phyloP scores from a whole-genome alignment of 139 green algal species.

The Haematococcus lacustris region DNA sequence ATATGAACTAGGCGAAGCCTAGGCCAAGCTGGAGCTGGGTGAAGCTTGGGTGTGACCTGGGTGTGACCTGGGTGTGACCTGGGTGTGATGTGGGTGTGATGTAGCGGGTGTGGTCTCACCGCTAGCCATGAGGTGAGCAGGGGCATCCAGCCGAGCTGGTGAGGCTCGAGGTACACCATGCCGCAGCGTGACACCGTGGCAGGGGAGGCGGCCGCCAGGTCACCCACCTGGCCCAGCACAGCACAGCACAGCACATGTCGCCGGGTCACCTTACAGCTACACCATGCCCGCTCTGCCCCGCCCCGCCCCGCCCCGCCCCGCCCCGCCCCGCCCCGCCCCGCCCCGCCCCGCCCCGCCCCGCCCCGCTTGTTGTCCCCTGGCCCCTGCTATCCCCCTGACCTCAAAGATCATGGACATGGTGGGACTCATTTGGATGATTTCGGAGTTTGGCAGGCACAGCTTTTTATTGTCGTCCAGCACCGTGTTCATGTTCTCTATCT shows the following conservation, averaged over 20 bases:
- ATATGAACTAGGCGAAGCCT: no score
- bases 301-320: no score
- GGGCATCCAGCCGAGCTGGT: slow-evolving; percentile 32
- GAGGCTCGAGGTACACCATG: slow-evolving; percentile 79
- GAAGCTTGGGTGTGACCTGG: no score
- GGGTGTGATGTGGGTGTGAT: no score
- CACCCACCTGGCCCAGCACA: slow-evolving; percentile 68
- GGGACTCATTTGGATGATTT: slow-evolving; percentile 79
- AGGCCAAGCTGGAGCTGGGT: not conserved
- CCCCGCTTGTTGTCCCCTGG: no score
- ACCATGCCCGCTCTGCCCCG: no score
- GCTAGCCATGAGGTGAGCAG: slow-evolving; percentile 5
- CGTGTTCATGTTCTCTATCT: slow-evolving; percentile 84
- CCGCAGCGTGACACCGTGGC: slow-evolving; percentile 73
- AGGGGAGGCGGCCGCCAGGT: slow-evolving; percentile 66
- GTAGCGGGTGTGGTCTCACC: not conserved
- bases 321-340: no score
- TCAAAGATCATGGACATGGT: slow-evolving; percentile 73
- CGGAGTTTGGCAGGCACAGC: slow-evolving; percentile 71
- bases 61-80: no score
- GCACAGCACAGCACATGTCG: no score
- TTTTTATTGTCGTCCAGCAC: slow-evolving; percentile 84
- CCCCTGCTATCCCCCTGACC: no score
- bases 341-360: no score
- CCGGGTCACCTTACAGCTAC: no score